These are phyloP conservation scores for Fusarium euwallaceae DNA, from an alignment of 2,329 filamentous ascomycete species.

Conservation along the genomic window DNA sequence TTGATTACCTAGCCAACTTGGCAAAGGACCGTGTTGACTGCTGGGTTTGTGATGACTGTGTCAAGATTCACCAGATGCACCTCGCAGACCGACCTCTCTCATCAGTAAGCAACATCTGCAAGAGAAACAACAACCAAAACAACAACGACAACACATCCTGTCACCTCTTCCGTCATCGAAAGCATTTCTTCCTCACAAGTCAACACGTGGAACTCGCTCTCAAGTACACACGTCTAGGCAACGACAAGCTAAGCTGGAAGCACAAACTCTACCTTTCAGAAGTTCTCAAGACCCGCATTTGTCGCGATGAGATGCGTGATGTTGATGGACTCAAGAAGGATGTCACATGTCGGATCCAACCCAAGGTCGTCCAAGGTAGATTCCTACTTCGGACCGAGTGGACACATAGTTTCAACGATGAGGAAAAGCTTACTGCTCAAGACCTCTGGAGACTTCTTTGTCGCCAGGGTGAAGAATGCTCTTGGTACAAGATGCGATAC, in stretches of 20 bases:
- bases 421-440: not conserved
- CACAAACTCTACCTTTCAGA: not conserved
- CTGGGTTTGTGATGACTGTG: not conserved
- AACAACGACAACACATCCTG: not conserved
- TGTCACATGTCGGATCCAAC: not conserved
- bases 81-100: not conserved
- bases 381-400: not conserved
- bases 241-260: not conserved
- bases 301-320: not conserved
- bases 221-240: not conserved
- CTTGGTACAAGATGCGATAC: not conserved
- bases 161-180: not conserved
- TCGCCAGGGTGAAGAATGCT: not conserved
- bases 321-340: not conserved
- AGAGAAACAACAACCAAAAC: not conserved
- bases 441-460: not conserved
- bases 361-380: not conserved
- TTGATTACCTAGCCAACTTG: not conserved
- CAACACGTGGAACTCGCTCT: not conserved
- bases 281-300: not conserved
- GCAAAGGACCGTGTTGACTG: not conserved
- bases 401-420: not conserved
- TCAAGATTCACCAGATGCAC: not conserved
- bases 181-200: not conserved
- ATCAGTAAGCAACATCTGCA: not conserved